Evolutionary conservation across 305 asterid genomes (phyloP), one percentile per base, ranked within the genome.

Genomic region (Fraxinus angustifolia): DNA sequence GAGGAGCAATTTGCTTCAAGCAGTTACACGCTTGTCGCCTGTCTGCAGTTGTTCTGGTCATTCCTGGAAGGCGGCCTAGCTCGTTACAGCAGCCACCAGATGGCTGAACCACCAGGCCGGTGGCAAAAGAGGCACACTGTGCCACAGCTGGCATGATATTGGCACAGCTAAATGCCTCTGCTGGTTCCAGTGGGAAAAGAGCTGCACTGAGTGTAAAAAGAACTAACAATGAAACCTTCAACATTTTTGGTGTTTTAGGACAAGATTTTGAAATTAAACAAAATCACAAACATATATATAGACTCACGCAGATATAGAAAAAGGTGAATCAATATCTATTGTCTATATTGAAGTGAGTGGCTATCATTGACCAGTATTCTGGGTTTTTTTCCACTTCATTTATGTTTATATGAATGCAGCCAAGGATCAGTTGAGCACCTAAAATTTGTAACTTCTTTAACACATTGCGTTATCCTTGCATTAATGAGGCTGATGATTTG

Each of bases 1-100:
- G 73, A 67, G 73, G 38, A 67, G 73, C 36, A 12, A 67, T 28
- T 26, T 67, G 73, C 73, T 67, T 67, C 73, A 67, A 67, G 35
- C 73, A 67, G 73, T 67, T 67, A n/a, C 73, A 67, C 0, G 19
- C 36, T 67, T 67, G 36, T 67, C 19, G 38, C 73, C 73, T 28
- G 36, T 67, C 73, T 28, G 73, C 36, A 10, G 73, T 26, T 26
- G 73, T 67, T 28, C 38, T 28, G 3, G 73, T 26, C 38, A 67
- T 67, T 67, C 73, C 73, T 0, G 36, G 36, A 30, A 67, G 73
- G 73, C 1, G 73, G 36, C 38, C 16, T 8, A 67, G 35, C 73
- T 67, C 19, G 8, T 26, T 28, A 26, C 73, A 67, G 73, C 73
- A 67, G 36, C 19, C 73, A 67, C 35, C 73, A 67, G 19, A 11